phyloP scores from a whole-genome alignment of 164 flowering plant genomes.

The Tetracentron sinense region DNA sequence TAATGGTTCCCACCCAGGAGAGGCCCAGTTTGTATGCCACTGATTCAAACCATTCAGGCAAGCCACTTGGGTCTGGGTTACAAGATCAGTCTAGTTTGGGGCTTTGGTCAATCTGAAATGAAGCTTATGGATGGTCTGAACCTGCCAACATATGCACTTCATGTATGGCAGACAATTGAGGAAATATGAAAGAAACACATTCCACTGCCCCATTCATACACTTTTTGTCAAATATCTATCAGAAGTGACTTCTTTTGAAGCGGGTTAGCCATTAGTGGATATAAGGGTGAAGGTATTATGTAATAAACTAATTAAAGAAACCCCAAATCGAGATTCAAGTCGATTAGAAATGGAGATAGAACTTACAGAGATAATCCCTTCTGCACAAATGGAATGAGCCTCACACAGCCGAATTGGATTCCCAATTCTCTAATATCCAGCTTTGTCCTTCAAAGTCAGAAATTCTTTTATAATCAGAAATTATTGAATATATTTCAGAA shows the following conservation, averaged over 20 bases:
- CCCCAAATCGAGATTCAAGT: no score
- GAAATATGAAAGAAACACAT: not conserved
- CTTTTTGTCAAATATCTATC: not conserved
- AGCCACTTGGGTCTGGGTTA: no score
- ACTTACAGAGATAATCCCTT: conserved; percentile 77
- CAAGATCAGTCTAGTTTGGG: no score
- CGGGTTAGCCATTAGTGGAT: not conserved
- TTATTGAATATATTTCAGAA: not conserved
- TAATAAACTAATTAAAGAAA: no score
- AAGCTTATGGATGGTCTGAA: not conserved
- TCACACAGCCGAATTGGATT: conserved; percentile 88
- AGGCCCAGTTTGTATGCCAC: no score
- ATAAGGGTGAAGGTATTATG: no score
- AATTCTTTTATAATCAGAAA: not conserved
- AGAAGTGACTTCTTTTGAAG: not conserved
- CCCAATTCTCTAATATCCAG: conserved; percentile 85
- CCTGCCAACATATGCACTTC: not conserved
- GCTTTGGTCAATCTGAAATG: no score
- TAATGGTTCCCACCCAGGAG: not conserved
- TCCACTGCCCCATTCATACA: not conserved
- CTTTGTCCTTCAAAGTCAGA: conserved; percentile 44
- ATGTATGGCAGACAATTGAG: not conserved
- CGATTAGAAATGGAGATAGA: not conserved
- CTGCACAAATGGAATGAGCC: conserved; percentile 72
- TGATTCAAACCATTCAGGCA: no score